phyloP scores from a whole-genome alignment of 805 yeast species.

The Ogataea corticis region DNA sequence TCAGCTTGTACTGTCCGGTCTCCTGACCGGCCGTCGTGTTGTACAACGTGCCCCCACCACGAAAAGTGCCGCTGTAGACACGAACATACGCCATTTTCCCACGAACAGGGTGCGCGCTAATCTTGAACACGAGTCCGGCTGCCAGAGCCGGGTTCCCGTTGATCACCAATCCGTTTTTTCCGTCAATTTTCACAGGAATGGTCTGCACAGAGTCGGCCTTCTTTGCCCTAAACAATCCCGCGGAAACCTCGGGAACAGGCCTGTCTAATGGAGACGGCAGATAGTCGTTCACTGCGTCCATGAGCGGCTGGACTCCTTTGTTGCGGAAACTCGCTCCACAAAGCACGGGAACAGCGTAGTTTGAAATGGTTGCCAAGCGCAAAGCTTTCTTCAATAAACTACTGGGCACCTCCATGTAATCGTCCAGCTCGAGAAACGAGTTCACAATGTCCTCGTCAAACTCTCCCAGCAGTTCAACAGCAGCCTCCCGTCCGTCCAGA shows the following conservation, averaged over 20 bases:
- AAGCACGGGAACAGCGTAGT: constrained; percentile 70
- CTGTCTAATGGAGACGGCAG: constrained; percentile 81
- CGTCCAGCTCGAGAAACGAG: constrained; percentile 72
- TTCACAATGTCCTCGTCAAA: constrained; percentile 77
- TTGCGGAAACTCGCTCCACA: constrained; percentile 93
- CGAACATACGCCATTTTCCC: constrained; percentile 85
- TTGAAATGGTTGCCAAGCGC: constrained; percentile 58
- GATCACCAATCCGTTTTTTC: constrained; percentile 48
- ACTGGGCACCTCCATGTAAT: constrained; percentile 65
- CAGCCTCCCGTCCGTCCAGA: constrained; percentile 61
- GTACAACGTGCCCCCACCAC: constrained; percentile 58
- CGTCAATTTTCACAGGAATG: constrained; percentile 40
- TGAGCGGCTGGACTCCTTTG: constrained; percentile 91
- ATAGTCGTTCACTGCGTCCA: constrained; percentile 78
- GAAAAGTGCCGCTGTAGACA: constrained; percentile 80
- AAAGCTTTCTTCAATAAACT: constrained; percentile 58
- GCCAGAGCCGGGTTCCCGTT: constrained; percentile 61
- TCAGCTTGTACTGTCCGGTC: constrained; percentile 45
- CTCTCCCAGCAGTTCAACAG: constrained; percentile 83
- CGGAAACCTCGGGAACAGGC: constrained; percentile 51
- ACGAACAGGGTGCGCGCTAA: constrained; percentile 77
- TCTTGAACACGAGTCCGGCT: constrained; percentile 88
- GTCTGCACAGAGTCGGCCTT: constrained; percentile 15
- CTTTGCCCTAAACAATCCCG: constrained; percentile 19
- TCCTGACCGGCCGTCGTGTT: constrained; percentile 72